These are phyloP conservation scores for Fusarium sp. DNA, from an alignment of 2,329 filamentous ascomycete genomes.

Conservation along the genomic window DNA sequence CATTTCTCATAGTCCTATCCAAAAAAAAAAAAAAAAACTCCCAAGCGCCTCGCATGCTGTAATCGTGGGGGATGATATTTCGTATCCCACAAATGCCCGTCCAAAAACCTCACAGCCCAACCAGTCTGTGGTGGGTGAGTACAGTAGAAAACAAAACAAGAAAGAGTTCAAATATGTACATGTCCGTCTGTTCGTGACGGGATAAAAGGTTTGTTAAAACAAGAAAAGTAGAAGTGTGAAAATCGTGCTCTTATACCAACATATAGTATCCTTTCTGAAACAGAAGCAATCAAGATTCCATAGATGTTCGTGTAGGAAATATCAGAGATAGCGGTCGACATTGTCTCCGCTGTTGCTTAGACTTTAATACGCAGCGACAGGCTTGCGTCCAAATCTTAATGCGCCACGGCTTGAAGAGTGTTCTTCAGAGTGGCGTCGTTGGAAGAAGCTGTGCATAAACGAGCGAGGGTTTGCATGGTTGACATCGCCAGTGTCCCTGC, in stretches of 20 bases:
- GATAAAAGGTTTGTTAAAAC: slow-evolving; percentile 31
- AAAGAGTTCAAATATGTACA: slow-evolving; percentile 19
- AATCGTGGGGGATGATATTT: slow-evolving; percentile 10
- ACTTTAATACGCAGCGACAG: slow-evolving; percentile 51
- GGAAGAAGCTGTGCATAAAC: slow-evolving; percentile 54
- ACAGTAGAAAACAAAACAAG: slow-evolving; percentile 18
- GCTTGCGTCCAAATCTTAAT: slow-evolving; percentile 49
- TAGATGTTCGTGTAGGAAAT: neutral
- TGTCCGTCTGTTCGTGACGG: slow-evolving; percentile 8
- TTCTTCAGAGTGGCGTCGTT: slow-evolving; percentile 55
- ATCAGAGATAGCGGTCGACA: neutral
- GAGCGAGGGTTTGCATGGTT: slow-evolving; percentile 43
- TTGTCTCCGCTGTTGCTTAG: neutral
- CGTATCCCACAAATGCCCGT: slow-evolving; percentile 20
- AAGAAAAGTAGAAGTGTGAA: slow-evolving; percentile 18
- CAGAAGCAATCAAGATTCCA: neutral
- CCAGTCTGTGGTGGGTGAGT: neutral
- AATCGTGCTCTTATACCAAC: slow-evolving; percentile 12
- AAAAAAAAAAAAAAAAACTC: no score
- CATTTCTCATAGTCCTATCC: slow-evolving; percentile 7
- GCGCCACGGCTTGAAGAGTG: slow-evolving; percentile 47
- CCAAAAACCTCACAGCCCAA: slow-evolving; percentile 11
- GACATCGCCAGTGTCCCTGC: slow-evolving; percentile 38
- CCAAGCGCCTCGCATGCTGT: slow-evolving; percentile 38
- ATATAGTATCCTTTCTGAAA: neutral